Base-by-base conservation (phyloP, 371 early-diverging fungal genomes). In the Rhizopus delemar region DNA sequence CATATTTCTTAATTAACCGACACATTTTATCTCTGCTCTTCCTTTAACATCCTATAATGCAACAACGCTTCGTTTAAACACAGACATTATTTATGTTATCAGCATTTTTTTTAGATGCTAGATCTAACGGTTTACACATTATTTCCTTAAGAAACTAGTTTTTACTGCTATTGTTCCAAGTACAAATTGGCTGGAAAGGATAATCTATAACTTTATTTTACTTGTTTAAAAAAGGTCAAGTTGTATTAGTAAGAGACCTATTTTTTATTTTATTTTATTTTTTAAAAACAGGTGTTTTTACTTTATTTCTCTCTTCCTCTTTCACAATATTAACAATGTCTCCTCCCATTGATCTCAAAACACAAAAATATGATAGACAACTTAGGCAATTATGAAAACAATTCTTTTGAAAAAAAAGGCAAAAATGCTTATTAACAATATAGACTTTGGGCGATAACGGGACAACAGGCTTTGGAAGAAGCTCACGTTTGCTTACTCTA, bases 331-430 rank as follows among this genome's bases (percentile, higher is more conserved):
- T 35, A 35, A 3, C 62, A 81, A 70, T 70, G 71, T 59, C 70
- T 22, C 49, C 68, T 39, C 67, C 71, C 57, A 68, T 73, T 29
- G 78, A 77, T 35, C 57, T 77, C 28, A 90, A 90, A 65, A 80
- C 89, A 3, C 93, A 92, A 69, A 90, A 89, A 73, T 96, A 96
- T 69, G 97, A 96, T 72, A 81, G 96, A 52, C 95, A 96, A 71
- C 85, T 96, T 62, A 79, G 93, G 91, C 90, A 81, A 36, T 36
- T 46, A 43, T 28, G 31, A 49, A 53, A 36, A 38, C 1, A 32
- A 11, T 35, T 45, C 4, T 34, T 55, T 32, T 52, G 12, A 15
- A 38, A 36, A 57, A 33, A 32, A 50, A 49, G 13, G 36, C 7
- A 29, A 33, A 54, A 48, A 29, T 16, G 12, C 13, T 38, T 43